Evolutionary conservation across 441 rosid genomes (phyloP).

Genomic region (Adansonia grandidieri): DNA sequence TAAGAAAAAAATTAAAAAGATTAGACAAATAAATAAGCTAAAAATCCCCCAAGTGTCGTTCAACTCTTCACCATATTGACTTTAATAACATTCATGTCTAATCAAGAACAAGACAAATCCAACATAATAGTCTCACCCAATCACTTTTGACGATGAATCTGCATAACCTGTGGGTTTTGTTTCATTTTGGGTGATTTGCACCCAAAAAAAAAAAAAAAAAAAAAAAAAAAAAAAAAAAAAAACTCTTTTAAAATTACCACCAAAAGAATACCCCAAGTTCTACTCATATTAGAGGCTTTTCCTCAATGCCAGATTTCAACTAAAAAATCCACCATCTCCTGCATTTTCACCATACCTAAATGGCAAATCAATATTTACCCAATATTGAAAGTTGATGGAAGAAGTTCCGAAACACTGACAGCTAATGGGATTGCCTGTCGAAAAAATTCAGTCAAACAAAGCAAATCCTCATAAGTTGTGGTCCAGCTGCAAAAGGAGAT

Average conservation of each 20-base stretch:
- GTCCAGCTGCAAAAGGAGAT: constrained; percentile 54
- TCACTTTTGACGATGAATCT: constrained; percentile 12
- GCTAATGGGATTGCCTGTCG: constrained; percentile 59
- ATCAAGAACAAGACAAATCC: constrained; percentile 30
- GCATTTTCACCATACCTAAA: constrained; percentile 33
- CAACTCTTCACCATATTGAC: constrained; percentile 20
- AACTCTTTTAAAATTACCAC: no score
- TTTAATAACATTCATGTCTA: constrained; percentile 19
- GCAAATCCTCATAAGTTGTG: constrained; percentile 58
- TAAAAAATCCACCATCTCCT: constrained; percentile 72
- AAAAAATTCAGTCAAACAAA: constrained; percentile 51
- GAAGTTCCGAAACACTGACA: constrained; percentile 41
- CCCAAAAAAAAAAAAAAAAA: constrained; percentile 26
- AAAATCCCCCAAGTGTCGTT: constrained; percentile 4
- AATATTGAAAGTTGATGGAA: not conserved
- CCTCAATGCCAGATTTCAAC: constrained; percentile 59
- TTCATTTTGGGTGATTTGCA: constrained; percentile 33
- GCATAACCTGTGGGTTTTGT: constrained; percentile 11
- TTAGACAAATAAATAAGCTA: not conserved
- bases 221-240: no score
- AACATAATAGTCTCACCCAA: constrained; percentile 20
- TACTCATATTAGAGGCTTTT: constrained; percentile 54
- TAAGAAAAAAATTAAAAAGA: not conserved
- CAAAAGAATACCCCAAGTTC: not conserved
- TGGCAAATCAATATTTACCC: constrained; percentile 20